Evolutionary conservation across 306 rosid genomes (phyloP).

Genomic region (Macrotyloma uniflorum): DNA sequence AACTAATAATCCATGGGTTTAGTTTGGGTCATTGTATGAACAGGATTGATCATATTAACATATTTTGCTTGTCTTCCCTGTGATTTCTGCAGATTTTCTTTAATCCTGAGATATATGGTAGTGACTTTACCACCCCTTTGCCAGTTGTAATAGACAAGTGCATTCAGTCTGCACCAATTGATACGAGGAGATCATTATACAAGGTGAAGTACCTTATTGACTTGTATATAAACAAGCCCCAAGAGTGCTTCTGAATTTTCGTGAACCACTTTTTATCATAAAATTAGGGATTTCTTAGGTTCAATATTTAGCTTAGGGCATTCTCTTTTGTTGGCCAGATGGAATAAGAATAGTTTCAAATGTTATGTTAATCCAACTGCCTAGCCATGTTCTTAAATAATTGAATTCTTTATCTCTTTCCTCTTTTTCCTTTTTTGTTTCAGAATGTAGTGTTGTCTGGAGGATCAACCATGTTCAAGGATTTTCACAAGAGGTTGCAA

Average conservation of each 20-base stretch:
- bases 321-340: slow-evolving; percentile 29
- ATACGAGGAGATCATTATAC: slow-evolving; percentile 94
- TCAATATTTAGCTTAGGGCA: neutral
- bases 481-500: slow-evolving; percentile 96
- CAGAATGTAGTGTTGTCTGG: slow-evolving; percentile 98
- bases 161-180: slow-evolving; percentile 98
- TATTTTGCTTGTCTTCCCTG: neutral
- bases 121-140: slow-evolving; percentile 79
- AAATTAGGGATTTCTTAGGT: slow-evolving; percentile 11
- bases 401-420: slow-evolving; percentile 1
- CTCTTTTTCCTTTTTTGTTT: slow-evolving; percentile 30
- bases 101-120: slow-evolving; percentile 95
- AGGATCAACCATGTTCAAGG: slow-evolving; percentile 99
- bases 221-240: slow-evolving; percentile 12
- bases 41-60: slow-evolving; percentile 17
- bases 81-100: slow-evolving; percentile 75
- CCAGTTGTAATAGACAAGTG: slow-evolving; percentile 94
- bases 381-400: neutral
- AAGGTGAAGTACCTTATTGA: slow-evolving; percentile 61
- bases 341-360: neutral
- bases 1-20: slow-evolving; percentile 4
- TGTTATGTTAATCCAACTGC: slow-evolving; percentile 11
- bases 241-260: slow-evolving; percentile 3
- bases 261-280: neutral
- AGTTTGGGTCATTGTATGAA: slow-evolving; percentile 21